A percentile compares a stretch with the other conserved stretches of the same genome.
Evolutionary conservation across 2,329 filamentous ascomycete genomes (phyloP).

Genomic region (Didymella pomorum): DNA sequence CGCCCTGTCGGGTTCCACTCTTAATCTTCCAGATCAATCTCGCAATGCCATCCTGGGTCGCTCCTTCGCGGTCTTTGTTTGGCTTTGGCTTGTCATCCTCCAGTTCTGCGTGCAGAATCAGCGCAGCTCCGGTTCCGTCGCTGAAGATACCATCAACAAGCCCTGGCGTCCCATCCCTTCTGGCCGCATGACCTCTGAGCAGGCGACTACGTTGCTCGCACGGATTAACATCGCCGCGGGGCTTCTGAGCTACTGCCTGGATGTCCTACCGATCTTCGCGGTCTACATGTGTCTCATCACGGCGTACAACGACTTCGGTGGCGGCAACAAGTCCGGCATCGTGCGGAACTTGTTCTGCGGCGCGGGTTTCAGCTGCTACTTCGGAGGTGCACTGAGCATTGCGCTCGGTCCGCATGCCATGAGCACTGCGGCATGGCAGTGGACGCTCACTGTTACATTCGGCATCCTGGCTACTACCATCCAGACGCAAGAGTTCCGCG

Average conservation of each 20-base stretch:
- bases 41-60: too few relatives aligned
- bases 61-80: conserved; percentile 9
- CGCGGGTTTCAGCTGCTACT: conserved; percentile 39
- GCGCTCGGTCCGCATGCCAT: conserved; percentile 19
- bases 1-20: conserved; percentile 18
- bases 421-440: conserved; percentile 28
- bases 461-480: conserved; percentile 49
- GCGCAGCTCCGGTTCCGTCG: conserved; percentile 40
- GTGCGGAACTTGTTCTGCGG: conserved; percentile 45
- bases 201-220: conserved; percentile 27
- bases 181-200: conserved; percentile 28
- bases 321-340: conserved; percentile 38
- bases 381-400: conserved; percentile 41
- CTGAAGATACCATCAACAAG: conserved; percentile 54
- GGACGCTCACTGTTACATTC: conserved; percentile 40
- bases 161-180: conserved; percentile 48
- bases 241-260: conserved; percentile 16
- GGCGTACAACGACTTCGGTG: conserved; percentile 44
- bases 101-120: conserved; percentile 54
- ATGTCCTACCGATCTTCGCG: conserved; percentile 23
- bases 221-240: conserved; percentile 2
- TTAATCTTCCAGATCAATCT: conserved; percentile 21
- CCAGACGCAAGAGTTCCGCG: conserved; percentile 52
- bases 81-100: conserved; percentile 51
- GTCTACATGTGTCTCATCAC: conserved; percentile 30